A percentile compares a stretch with the other conserved stretches of the same genome.
These are phyloP conservation scores for Steccherinum ochraceum DNA, from an alignment of 768 basidiomycete genomes.

Conservation along the genomic window DNA sequence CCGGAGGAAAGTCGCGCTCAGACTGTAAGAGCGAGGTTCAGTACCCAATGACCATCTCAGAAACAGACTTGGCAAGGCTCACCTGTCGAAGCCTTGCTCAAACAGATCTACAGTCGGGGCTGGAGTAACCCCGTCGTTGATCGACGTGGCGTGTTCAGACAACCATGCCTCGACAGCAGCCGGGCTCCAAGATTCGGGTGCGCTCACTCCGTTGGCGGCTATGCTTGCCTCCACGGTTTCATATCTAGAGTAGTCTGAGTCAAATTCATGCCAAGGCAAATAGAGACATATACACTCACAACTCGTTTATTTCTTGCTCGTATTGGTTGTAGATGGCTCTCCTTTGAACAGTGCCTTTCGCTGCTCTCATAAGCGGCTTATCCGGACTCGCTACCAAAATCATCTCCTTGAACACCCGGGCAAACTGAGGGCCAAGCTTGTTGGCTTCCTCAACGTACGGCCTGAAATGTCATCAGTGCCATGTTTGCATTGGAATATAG, in stretches of 20 bases:
- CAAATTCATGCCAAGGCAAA: too few species aligned
- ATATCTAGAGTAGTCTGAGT: conserved; percentile 11
- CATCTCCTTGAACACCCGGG: conserved; percentile 43
- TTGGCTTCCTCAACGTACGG: conserved; percentile 22
- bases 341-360: conserved; percentile 41
- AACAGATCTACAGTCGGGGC: conserved; percentile 6
- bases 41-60: not conserved
- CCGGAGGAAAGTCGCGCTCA: conserved; percentile 11
- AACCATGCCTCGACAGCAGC: conserved; percentile 10
- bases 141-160: conserved; percentile 4
- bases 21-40: not conserved
- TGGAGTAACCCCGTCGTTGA: conserved; percentile 6
- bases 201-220: conserved; percentile 5
- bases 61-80: not conserved
- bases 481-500: not conserved
- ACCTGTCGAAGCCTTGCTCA: conserved; percentile 12
- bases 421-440: conserved; percentile 17
- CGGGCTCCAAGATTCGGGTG: conserved; percentile 9
- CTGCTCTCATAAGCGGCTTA: conserved; percentile 41
- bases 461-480: conserved; percentile 21
- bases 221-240: conserved; percentile 9
- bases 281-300: conserved; percentile 25
- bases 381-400: conserved; percentile 35
- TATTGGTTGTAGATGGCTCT: conserved; percentile 36
- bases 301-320: conserved; percentile 37